Evolutionary conservation across 75 land plant genomes (phyloP).

Genomic region (Sequoiadendron giganteum): DNA sequence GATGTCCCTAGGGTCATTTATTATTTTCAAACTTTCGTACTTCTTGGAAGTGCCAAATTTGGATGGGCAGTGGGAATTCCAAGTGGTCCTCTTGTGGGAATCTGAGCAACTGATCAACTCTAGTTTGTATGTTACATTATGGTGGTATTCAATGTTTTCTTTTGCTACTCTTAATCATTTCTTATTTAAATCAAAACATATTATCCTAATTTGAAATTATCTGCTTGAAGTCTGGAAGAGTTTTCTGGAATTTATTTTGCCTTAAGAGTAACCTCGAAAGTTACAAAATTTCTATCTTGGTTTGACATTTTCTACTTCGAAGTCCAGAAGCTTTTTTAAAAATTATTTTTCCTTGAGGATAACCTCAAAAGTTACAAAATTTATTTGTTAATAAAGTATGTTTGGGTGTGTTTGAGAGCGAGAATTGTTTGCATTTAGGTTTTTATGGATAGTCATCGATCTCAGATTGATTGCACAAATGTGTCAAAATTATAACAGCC

Average conservation of each 20-base stretch:
- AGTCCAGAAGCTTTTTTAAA: too few relatives aligned
- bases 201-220: neutral
- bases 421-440: neutral
- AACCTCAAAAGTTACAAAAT: neutral
- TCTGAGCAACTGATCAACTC: constrained; percentile 80
- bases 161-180: neutral
- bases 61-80: constrained; percentile 75
- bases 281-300: neutral
- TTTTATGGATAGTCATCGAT: neutral
- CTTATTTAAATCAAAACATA: neutral
- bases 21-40: neutral
- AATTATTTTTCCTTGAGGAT: neutral
- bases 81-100: constrained; percentile 91
- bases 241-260: too few relatives aligned
- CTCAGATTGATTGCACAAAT: neutral
- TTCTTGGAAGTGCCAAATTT: neutral
- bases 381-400: neutral
- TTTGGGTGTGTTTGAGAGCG: neutral
- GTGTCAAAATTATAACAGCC: constrained; percentile 12
- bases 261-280: too few relatives aligned
- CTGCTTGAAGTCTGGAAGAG: too few relatives aligned
- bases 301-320: neutral
- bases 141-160: constrained; percentile 43
- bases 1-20: too few relatives aligned
- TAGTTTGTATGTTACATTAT: constrained; percentile 81